A percentile compares a stretch with the other conserved stretches of the same genome.
Conservation (phyloP, 1,139 yeast genomes). For the Kodamaea alishanica region DNA sequence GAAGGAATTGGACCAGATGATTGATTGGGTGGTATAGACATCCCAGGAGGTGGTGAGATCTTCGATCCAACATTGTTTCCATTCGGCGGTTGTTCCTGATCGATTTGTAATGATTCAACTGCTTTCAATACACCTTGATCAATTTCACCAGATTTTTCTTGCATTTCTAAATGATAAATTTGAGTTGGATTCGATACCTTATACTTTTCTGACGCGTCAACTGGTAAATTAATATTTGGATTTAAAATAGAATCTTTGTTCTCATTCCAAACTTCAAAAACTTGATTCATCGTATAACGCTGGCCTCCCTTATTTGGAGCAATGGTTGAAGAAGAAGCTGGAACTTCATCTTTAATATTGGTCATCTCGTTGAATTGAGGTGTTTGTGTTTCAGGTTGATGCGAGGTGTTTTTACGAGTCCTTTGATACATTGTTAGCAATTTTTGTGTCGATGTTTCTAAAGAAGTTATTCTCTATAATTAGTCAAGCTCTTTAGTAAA, state of each 20-base stretch:
- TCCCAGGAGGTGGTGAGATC: constrained; percentile 21
- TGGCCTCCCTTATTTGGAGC: constrained; percentile 39
- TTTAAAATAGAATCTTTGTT: constrained; percentile 36
- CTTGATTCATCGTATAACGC: constrained; percentile 49
- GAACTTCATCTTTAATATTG: neutral
- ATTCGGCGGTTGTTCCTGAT: neutral
- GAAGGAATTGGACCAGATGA: constrained; percentile 9
- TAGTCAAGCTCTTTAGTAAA: too few species aligned
- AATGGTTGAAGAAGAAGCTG: constrained; percentile 17
- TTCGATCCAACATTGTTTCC: neutral
- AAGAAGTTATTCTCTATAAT: neutral
- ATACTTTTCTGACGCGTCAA: constrained; percentile 28
- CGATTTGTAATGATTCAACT: neutral
- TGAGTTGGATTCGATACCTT: constrained; percentile 29
- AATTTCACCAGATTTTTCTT: neutral
- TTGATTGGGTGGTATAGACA: constrained; percentile 8
- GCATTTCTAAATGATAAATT: constrained; percentile 37
- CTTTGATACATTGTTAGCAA: constrained; percentile 8
- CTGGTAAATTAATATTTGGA: constrained; percentile 21
- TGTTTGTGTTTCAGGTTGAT: constrained; percentile 2
- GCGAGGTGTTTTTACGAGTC: constrained; percentile 9
- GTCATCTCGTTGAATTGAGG: constrained; percentile 1
- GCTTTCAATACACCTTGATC: too few species aligned
- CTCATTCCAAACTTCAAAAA: constrained; percentile 50
- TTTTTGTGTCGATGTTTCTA: neutral